These are phyloP conservation scores for Mycocentrospora acerina DNA, from an alignment of 2,329 filamentous ascomycete genomes.

Conservation along the genomic window DNA sequence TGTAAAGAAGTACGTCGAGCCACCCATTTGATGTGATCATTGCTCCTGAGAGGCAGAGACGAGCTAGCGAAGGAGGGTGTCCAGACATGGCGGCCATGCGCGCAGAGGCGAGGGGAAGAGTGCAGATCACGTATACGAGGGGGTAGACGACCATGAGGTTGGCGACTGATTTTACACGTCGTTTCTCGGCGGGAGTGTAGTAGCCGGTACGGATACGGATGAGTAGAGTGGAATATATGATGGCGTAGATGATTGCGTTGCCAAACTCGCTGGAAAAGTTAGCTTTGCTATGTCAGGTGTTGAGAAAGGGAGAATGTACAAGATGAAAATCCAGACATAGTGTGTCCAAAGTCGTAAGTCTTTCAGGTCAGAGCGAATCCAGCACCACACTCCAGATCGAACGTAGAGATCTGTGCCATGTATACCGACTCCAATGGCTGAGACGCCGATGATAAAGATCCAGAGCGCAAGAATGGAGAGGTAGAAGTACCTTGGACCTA, in stretches of 20 bases:
- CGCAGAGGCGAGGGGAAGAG: constrained; percentile 64
- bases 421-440: constrained; percentile 53
- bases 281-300: neutral
- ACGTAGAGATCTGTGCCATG: constrained; percentile 57
- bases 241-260: constrained; percentile 53
- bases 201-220: constrained; percentile 41
- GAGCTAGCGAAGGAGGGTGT: constrained; percentile 45
- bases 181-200: constrained; percentile 35
- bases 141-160: constrained; percentile 68
- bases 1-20: constrained; percentile 61
- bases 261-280: constrained; percentile 46
- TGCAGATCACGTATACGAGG: constrained; percentile 68
- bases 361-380: constrained; percentile 60
- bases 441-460: constrained; percentile 61
- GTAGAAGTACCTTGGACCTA: constrained; percentile 56
- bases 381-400: constrained; percentile 68
- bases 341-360: constrained; percentile 61
- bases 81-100: constrained; percentile 65
- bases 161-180: constrained; percentile 45
- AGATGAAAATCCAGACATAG: constrained; percentile 65
- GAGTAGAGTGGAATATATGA: constrained; percentile 44
- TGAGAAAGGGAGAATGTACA: no score
- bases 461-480: constrained; percentile 53
- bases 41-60: constrained; percentile 55
- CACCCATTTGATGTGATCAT: constrained; percentile 61